Evolutionary conservation across 73 alveolate genomes (phyloP), one percentile per base, ranked within the genome.

Genomic region (Vitrella brassicaformis): DNA sequence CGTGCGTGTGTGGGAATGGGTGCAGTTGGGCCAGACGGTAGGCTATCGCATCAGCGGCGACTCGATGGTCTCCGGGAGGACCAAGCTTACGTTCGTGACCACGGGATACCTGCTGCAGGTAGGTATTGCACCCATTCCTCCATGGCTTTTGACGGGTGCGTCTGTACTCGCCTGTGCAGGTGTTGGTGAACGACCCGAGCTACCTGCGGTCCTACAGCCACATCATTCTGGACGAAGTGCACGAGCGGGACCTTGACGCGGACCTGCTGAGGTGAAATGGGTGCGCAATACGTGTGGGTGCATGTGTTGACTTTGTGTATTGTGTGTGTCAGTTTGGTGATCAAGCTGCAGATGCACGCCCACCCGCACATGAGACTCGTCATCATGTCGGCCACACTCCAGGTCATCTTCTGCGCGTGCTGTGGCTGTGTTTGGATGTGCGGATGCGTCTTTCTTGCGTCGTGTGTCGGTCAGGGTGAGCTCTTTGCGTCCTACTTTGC

Each of bases 151-250:
- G 65, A 19, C 19, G 65, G 65, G 65, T 10, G 9, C 65, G 19
- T 45, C 65, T 10, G 19, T 45, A 19, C 19, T 9, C 25, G 9
- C 31, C 29, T 39, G 22, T 26, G 18, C 68, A 75, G 83, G 83
- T 76, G 32, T 28, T 76, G 76, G 83, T 76, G 71, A 76, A 76
- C 76, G 68, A 76, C 25, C 83, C 83, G 0, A 76, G 68, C 45
- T 76, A 76, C 66, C 67, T 76, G 66, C 67, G 85, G 73, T 8
- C 56, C 32, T 91, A 88, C 78, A 80, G 96, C 47, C 94, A 90
- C 82, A 85, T 94, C 67, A 87, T 94, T 32, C 81, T 94, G 77
- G 98, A 94, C 79, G 98, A 94, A 84, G 97, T 94, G 25, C 98
- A 94, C 80, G 98, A 94, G 80, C 87, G 98, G 77, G 96, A 92